Conservation (phyloP, 495 filamentous ascomycete species). For the Thermothielavioides terrestris region DNA sequence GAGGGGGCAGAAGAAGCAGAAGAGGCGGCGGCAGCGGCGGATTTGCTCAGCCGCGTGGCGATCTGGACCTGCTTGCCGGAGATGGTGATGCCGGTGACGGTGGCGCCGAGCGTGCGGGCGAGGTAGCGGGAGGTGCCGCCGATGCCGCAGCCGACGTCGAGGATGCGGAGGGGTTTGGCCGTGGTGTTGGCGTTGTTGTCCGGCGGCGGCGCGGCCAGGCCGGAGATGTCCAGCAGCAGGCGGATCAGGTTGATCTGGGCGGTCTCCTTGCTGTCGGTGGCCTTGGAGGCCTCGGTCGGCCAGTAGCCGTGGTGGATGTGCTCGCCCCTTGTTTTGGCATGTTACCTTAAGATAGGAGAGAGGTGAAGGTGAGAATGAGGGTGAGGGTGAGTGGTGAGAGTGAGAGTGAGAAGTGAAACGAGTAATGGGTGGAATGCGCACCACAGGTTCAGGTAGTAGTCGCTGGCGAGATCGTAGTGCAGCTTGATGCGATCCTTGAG, state of each 20-base stretch:
- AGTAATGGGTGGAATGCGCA: slow-evolving; percentile 14
- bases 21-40: slow-evolving; percentile 23
- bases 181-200: background rate
- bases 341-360: too few species aligned
- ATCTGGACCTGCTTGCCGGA: slow-evolving; percentile 47
- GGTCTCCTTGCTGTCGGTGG: slow-evolving; percentile 41
- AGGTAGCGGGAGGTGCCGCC: slow-evolving; percentile 48
- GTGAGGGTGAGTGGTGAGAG: background rate
- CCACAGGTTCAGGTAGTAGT: slow-evolving; percentile 47
- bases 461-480: slow-evolving; percentile 51
- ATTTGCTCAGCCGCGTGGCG: slow-evolving; percentile 34
- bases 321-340: too few species aligned
- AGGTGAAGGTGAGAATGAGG: background rate
- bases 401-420: background rate
- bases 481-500: slow-evolving; percentile 50
- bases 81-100: slow-evolving; percentile 50
- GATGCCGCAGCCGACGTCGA: slow-evolving; percentile 51
- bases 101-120: slow-evolving; percentile 36
- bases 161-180: slow-evolving; percentile 21
- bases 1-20: slow-evolving; percentile 13
- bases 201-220: background rate
- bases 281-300: slow-evolving; percentile 31
- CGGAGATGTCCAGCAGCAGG: slow-evolving; percentile 40
- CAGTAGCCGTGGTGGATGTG: slow-evolving; percentile 54
- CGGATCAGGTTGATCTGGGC: slow-evolving; percentile 44